Percentiles rank a stretch among this genome's conserved stretches.
Evolutionary conservation across 1,284 basidiomycete genomes (phyloP).

Genomic region (Entoloma clypeatum): DNA sequence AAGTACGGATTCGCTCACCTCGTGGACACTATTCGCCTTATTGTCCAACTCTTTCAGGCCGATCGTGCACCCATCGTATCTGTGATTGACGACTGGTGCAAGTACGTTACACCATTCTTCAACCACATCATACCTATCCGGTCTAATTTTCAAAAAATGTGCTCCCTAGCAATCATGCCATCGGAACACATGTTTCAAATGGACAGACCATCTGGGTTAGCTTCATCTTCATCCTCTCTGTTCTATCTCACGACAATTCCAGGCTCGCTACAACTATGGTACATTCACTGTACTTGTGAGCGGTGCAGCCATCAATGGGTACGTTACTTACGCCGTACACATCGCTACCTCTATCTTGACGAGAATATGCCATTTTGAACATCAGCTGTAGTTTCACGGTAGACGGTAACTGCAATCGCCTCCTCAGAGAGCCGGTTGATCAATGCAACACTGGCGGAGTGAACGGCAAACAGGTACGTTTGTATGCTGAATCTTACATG

Average conservation of each 20-base stretch:
- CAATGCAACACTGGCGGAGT: slow-evolving; percentile 7
- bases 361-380: slow-evolving; percentile 4
- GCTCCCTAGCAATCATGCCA: slow-evolving; percentile 6
- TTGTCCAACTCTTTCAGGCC: slow-evolving; percentile 1
- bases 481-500: not conserved
- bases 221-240: not conserved
- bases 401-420: slow-evolving; percentile 8
- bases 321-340: not conserved
- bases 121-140: slow-evolving; percentile 1
- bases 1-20: not conserved
- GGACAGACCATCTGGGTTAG: slow-evolving; percentile 10
- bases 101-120: slow-evolving; percentile 3
- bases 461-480: slow-evolving; percentile 9
- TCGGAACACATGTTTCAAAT: slow-evolving; percentile 3
- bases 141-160: slow-evolving; percentile 3
- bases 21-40: not conserved
- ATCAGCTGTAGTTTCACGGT: slow-evolving; percentile 6
- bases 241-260: not conserved
- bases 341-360: slow-evolving; percentile 3
- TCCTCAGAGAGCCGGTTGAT: slow-evolving; percentile 8
- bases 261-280: slow-evolving; percentile 10
- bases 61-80: slow-evolving; percentile 8
- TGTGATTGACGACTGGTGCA: slow-evolving; percentile 11
- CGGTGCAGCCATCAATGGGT: slow-evolving; percentile 10
- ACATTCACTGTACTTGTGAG: slow-evolving; percentile 6